phyloP scores from a whole-genome alignment of 306 rosid species.

The Trifolium repens region DNA sequence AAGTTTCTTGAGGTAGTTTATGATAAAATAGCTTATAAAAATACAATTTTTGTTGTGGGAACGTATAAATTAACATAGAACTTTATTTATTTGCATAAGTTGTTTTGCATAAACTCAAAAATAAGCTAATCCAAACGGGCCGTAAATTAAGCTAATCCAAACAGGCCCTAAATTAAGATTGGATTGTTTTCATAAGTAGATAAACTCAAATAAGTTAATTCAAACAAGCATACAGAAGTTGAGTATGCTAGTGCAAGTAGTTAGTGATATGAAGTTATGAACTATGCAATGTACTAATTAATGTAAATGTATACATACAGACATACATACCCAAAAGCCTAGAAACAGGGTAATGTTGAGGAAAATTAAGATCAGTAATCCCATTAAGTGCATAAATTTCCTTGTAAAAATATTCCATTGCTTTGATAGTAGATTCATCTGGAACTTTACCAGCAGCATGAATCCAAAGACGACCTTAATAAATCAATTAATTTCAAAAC shows the following conservation, averaged over 20 bases:
- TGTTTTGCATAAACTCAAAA: too few species aligned
- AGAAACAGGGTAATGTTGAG: constrained; percentile 87
- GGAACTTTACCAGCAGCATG: constrained; percentile 97
- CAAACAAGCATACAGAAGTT: neutral
- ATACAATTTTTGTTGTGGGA: too few species aligned
- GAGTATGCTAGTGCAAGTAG: neutral
- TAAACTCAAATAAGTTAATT: too few species aligned
- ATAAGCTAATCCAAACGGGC: too few species aligned
- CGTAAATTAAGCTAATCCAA: too few species aligned
- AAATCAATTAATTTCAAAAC: constrained; percentile 19
- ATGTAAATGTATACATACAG: too few species aligned
- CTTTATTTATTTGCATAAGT: too few species aligned
- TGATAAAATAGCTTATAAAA: too few species aligned
- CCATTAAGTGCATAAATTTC: constrained; percentile 86
- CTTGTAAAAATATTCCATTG: constrained; percentile 86
- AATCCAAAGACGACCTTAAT: constrained; percentile 93
- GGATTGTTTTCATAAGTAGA: too few species aligned
- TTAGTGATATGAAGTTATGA: neutral
- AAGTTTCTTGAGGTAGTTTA: too few species aligned
- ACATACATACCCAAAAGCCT: constrained; percentile 70
- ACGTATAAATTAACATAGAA: too few species aligned
- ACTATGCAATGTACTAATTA: neutral
- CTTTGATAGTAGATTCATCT: constrained; percentile 82
- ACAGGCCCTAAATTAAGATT: too few species aligned
- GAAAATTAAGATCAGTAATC: constrained; percentile 71